These are phyloP conservation scores for Acacia confusa DNA, from an alignment of 306 rosid species.

Conservation along the genomic window DNA sequence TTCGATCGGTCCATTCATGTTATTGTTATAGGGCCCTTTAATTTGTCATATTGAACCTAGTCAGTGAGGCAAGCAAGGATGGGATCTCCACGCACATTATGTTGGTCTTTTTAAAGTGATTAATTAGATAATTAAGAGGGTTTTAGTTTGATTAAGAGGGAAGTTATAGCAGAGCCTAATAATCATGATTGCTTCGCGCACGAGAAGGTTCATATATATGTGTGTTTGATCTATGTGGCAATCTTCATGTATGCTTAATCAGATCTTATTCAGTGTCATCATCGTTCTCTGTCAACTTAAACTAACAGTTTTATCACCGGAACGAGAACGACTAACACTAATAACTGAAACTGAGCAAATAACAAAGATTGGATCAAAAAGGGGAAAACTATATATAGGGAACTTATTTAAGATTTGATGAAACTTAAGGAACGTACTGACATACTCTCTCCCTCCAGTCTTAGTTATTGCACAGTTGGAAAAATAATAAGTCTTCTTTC, in stretches of 20 bases:
- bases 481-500: too few relatives aligned
- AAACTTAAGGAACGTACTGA: too few relatives aligned
- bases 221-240: not conserved
- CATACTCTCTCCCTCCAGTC: too few relatives aligned
- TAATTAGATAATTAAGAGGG: not conserved
- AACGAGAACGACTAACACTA: too few relatives aligned
- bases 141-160: not conserved
- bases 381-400: too few relatives aligned
- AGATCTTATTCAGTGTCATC: not conserved
- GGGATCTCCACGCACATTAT: not conserved
- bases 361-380: not conserved
- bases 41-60: not conserved
- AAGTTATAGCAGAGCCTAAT: not conserved
- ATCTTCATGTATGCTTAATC: not conserved
- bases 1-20: not conserved
- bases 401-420: not conserved
- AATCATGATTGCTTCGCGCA: not conserved
- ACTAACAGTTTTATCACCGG: too few relatives aligned
- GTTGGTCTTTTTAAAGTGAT: not conserved
- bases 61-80: not conserved
- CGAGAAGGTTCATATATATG: not conserved
- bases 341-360: too few relatives aligned
- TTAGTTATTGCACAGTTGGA: too few relatives aligned
- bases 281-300: too few relatives aligned
- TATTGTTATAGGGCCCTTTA: not conserved